Evolutionary conservation across 2,329 filamentous ascomycete species (phyloP).

Genomic region (Fusarium heterosporum): DNA sequence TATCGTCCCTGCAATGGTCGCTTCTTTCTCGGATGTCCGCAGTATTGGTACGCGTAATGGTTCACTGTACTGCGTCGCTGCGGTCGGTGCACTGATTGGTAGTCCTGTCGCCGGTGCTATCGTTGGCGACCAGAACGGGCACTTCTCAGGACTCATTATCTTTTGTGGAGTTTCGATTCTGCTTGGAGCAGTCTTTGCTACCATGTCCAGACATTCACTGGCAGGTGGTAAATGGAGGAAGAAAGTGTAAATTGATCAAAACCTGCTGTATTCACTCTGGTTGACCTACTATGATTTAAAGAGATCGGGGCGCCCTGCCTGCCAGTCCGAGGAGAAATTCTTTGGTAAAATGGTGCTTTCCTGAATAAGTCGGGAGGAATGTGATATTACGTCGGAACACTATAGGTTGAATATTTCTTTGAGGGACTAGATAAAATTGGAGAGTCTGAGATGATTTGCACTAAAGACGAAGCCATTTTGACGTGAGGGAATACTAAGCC

Average conservation of each 20-base stretch:
- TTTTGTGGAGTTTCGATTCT: constrained; percentile 15
- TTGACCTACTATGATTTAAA: too few relatives aligned
- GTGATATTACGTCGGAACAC: too few relatives aligned
- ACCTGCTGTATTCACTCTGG: not conserved
- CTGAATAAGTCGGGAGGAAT: too few relatives aligned
- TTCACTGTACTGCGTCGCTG: constrained; percentile 17
- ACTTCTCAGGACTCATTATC: not conserved
- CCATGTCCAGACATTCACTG: not conserved
- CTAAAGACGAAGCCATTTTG: too few relatives aligned
- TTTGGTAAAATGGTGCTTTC: too few relatives aligned
- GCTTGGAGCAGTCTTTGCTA: not conserved
- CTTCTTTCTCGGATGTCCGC: constrained; percentile 65
- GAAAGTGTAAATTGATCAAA: not conserved
- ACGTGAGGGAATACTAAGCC: too few relatives aligned
- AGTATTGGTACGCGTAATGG: constrained; percentile 68
- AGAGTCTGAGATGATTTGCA: too few relatives aligned
- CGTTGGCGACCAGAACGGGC: not conserved
- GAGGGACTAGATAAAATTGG: too few relatives aligned
- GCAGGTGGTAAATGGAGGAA: not conserved
- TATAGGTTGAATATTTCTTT: too few relatives aligned
- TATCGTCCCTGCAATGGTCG: constrained; percentile 49
- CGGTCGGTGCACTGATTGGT: constrained; percentile 36
- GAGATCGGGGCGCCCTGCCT: too few relatives aligned
- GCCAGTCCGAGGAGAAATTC: too few relatives aligned
- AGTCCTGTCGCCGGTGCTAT: constrained; percentile 43